Conservation (phyloP, 2,329 filamentous ascomycete genomes). For the Trichoderma sp. region DNA sequence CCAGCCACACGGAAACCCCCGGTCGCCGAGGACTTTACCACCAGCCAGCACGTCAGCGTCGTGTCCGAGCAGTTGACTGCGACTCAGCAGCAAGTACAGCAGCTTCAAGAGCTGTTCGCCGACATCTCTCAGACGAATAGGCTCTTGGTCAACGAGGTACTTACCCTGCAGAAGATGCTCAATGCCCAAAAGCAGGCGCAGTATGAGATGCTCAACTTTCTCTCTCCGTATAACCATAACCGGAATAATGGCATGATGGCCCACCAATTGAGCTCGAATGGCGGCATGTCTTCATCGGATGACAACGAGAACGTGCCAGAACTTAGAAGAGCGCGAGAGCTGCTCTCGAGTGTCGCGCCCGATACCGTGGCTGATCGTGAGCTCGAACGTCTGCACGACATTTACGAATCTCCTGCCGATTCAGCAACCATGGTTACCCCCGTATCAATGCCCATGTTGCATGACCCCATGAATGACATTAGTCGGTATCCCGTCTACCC, state of each 20-base stretch:
- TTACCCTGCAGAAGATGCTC: constrained; percentile 64
- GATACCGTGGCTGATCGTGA: constrained; percentile 58
- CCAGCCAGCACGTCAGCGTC: constrained; percentile 85
- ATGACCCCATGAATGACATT: constrained; percentile 60
- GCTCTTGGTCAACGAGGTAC: constrained; percentile 64
- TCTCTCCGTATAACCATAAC: constrained; percentile 54
- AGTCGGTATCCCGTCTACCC: constrained; percentile 78
- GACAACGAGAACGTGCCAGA: constrained; percentile 57
- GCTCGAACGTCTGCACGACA: constrained; percentile 58
- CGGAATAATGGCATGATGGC: constrained; percentile 45
- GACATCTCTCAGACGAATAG: constrained; percentile 71
- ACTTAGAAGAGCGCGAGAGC: constrained; percentile 60
- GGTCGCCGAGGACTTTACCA: constrained; percentile 70
- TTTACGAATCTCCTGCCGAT: constrained; percentile 59
- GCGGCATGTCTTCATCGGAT: constrained; percentile 47
- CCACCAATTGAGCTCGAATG: constrained; percentile 41
- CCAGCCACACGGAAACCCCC: constrained; percentile 82
- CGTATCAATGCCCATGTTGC: constrained; percentile 51
- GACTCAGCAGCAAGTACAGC: constrained; percentile 89
- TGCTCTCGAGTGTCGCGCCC: constrained; percentile 57
- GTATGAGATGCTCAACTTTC: constrained; percentile 60
- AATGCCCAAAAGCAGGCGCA: constrained; percentile 62
- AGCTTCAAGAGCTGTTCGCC: constrained; percentile 80
- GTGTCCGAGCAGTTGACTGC: constrained; percentile 86
- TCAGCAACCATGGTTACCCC: constrained; percentile 51